Base-by-base conservation (phyloP, 139 green algal genomes). In the Chlorella sp. region DNA sequence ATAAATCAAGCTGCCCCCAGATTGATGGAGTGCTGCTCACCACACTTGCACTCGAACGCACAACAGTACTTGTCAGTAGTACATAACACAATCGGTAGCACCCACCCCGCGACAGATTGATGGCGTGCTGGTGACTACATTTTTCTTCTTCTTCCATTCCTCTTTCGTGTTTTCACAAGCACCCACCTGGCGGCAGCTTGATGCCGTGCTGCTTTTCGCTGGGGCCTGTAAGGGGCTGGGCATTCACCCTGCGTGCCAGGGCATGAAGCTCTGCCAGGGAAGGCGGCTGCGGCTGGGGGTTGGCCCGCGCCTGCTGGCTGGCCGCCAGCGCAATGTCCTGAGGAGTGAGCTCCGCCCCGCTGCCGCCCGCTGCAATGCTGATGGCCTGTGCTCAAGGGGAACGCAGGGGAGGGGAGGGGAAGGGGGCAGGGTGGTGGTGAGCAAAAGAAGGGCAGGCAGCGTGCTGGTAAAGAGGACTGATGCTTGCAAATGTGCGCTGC, bases 131-230 rank as follows among this genome's bases (percentile, higher is more conserved):
- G n/a, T n/a, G n/a, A n/a, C n/a, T n/a, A n/a, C n/a, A n/a, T n/a
- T n/a, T n/a, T n/a, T n/a, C n/a, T n/a, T n/a, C n/a, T n/a, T n/a
- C n/a, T n/a, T n/a, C n/a, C n/a, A n/a, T n/a, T n/a, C 18, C 1
- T 26, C 76, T 30, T n/a, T 36, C 12, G 18, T 14, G 15, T 21
- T 21, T 11, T 36, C 7, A 30, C 37, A 5, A 24, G 24, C 34
- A 28, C 82, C 5, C 30, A 77, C 84, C 84, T 34, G 84, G 42
- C 26, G 84, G 84, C 66, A 88, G 84, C 84, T 88, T 88, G 68
- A 88, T 88, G 64, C 84, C 84, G 68, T 88, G 84, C 84, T 88
- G 84, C 84, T 81, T 81, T 39, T 78, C 84, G 14, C 22, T 32
- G 16, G 84, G 84, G 1, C 84, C 84, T 28, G 42, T 40, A 30